Percentiles rank a stretch among this genome's conserved stretches.
Evolutionary conservation across 106 monocot species (phyloP).

Genomic region (Acorus gramineus): DNA sequence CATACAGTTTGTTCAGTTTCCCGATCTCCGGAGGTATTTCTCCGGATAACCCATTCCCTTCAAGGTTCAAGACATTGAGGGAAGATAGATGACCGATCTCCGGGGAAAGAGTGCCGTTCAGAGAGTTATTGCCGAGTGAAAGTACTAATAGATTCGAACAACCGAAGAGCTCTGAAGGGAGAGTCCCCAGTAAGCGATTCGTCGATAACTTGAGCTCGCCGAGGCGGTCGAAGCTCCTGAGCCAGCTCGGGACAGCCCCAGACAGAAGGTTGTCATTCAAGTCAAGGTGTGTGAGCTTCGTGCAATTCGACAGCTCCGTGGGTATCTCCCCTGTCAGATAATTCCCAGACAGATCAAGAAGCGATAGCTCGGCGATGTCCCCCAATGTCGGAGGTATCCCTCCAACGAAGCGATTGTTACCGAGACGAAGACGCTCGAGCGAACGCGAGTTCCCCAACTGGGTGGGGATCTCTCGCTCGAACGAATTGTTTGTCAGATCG

Average conservation of each 20-base stretch:
- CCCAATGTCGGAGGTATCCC: conserved; percentile 54
- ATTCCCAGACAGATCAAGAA: conserved; percentile 68
- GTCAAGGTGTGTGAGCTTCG: conserved; percentile 43
- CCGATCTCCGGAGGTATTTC: conserved; percentile 53
- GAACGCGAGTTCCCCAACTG: conserved; percentile 45
- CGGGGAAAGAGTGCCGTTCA: conserved; percentile 40
- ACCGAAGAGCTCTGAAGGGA: conserved; percentile 57
- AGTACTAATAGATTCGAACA: conserved; percentile 60
- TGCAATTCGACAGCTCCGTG: conserved; percentile 47
- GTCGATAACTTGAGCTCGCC: conserved; percentile 70
- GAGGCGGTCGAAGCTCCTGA: conserved; percentile 46
- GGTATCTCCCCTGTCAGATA: conserved; percentile 63
- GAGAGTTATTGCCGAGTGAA: conserved; percentile 45
- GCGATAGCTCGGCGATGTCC: conserved; percentile 26
- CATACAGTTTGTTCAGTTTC: conserved; percentile 58
- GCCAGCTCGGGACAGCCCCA: conserved; percentile 53
- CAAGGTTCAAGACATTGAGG: conserved; percentile 60
- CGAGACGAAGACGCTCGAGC: conserved; percentile 73
- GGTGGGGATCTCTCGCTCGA: conserved; percentile 48
- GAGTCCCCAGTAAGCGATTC: conserved; percentile 45
- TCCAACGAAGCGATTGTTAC: conserved; percentile 52
- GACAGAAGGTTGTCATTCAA: conserved; percentile 49
- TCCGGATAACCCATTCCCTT: conserved; percentile 54
- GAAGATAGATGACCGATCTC: conserved; percentile 40
- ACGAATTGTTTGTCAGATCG: conserved; percentile 76